Conservation (phyloP, 805 yeast species). For the Lipomyces chichibuensis region DNA sequence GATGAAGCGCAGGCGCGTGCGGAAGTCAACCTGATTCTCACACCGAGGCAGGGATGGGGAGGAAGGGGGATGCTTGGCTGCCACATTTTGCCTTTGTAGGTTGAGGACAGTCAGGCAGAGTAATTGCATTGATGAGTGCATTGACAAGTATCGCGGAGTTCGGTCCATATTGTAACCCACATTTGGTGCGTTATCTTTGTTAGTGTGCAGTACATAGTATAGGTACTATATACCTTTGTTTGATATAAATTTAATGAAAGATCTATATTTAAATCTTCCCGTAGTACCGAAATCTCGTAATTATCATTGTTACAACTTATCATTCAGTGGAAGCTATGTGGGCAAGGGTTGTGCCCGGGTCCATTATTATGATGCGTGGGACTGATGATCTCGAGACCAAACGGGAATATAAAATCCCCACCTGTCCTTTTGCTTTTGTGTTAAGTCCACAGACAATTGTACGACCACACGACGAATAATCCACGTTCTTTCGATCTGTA, state of each 20-base stretch:
- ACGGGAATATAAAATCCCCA: not conserved
- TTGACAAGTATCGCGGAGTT: not conserved
- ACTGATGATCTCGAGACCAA: not conserved
- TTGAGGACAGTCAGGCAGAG: not conserved
- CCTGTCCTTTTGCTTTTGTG: not conserved
- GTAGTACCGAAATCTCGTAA: too few relatives aligned
- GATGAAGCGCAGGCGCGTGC: conserved; percentile 42
- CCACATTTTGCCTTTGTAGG: conserved; percentile 48
- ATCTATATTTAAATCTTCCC: too few relatives aligned
- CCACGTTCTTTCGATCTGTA: not conserved
- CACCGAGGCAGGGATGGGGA: conserved; percentile 60
- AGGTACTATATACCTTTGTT: not conserved
- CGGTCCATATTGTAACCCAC: not conserved
- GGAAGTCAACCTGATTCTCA: conserved; percentile 42
- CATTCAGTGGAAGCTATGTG: not conserved
- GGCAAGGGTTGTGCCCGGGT: not conserved
- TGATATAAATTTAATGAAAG: not conserved
- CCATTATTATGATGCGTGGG: not conserved
- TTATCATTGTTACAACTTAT: too few relatives aligned
- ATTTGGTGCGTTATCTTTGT: not conserved
- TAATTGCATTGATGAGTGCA: not conserved
- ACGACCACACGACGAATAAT: not conserved
- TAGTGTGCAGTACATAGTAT: not conserved
- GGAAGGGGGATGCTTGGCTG: conserved; percentile 76
- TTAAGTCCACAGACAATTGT: not conserved